Base-by-base conservation (phyloP, 2,329 filamentous ascomycete species). In the Pyricularia sp. region DNA sequence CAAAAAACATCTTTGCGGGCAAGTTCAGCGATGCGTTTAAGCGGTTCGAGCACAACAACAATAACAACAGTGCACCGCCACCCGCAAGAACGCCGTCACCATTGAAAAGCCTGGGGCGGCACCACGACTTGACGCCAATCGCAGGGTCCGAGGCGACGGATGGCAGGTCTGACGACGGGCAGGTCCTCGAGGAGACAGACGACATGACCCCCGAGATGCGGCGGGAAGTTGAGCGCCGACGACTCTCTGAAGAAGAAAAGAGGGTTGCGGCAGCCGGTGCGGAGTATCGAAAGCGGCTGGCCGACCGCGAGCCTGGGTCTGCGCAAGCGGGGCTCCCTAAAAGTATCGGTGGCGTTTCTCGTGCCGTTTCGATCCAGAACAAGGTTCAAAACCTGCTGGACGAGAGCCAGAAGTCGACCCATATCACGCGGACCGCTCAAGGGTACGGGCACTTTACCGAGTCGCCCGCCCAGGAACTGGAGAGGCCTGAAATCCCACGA, bases 1-100 rank as follows among this genome's bases (percentile, higher is more conserved):
- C 89, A 30, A 96, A 94, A 75, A 90, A 86, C 65, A 85, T 96
- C 49, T 80, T 97, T n/a, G 88, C 87, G 5, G 90, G 92, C 28
- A 91, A 89, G 70, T 97, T 97, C 73, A 91, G 93, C 0, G 93
- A 97, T 71, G 93, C 93, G 3, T 97, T 97, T 77, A 91, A 93
- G 72, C 84, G 89, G 6, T 97, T 97, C 70, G 94, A 99, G 74
- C 83, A 80, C 66, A 76, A 71, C 70, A 68, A 60, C 66, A 69
- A 70, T 65, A 68, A 60, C 66, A 69, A 70, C 65, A 72, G 62
- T 26, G 19, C 60, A 12, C 68, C 69, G 12, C 71, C 70, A 19
- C 73, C 69, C n/a, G 71, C 70, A 7, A 76, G 79, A 44, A 79
- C 79, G 16, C 78, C 81, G 1, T 83, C 82, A 5, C 82, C 81